phyloP scores from a whole-genome alignment of 106 monocot genomes.

The Acorus gramineus region DNA sequence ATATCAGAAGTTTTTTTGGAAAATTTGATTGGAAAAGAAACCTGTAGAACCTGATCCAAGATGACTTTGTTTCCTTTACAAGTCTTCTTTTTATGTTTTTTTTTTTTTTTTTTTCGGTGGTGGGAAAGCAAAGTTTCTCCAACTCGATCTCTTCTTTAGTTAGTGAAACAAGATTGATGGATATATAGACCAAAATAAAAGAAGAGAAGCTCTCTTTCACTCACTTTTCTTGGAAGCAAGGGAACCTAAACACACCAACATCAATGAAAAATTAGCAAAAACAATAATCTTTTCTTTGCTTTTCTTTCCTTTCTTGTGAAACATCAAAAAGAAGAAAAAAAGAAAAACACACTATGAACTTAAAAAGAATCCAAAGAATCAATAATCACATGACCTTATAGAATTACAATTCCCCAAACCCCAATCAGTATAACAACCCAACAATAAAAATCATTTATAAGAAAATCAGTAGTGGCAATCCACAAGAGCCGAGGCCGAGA shows the following conservation, averaged over 20 bases:
- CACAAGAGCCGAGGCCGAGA: conserved; percentile 34
- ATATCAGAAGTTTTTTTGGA: too few species aligned
- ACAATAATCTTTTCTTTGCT: too few species aligned
- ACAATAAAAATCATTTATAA: neutral
- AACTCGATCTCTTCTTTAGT: neutral
- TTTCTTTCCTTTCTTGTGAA: too few species aligned
- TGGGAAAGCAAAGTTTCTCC: conserved; percentile 16
- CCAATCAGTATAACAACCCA: neutral
- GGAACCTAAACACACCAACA: too few species aligned
- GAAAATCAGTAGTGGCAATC: conserved; percentile 49
- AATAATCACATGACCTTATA: neutral
- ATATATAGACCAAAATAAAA: too few species aligned
- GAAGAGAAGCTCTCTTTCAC: neutral
- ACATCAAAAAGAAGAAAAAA: neutral
- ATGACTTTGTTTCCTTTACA: too few species aligned
- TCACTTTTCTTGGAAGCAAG: neutral
- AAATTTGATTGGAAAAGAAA: too few species aligned
- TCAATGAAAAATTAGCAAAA: too few species aligned
- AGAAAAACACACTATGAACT: conserved; percentile 1
- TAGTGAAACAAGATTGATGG: neutral
- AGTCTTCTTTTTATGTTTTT: too few species aligned
- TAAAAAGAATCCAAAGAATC: conserved; percentile 2
- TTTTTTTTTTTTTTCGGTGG: conserved; percentile 17
- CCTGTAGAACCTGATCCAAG: too few species aligned
- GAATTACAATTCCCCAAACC: neutral